Base-by-base conservation (phyloP, 345 rosid species). In the Bruguiera parviflora region DNA sequence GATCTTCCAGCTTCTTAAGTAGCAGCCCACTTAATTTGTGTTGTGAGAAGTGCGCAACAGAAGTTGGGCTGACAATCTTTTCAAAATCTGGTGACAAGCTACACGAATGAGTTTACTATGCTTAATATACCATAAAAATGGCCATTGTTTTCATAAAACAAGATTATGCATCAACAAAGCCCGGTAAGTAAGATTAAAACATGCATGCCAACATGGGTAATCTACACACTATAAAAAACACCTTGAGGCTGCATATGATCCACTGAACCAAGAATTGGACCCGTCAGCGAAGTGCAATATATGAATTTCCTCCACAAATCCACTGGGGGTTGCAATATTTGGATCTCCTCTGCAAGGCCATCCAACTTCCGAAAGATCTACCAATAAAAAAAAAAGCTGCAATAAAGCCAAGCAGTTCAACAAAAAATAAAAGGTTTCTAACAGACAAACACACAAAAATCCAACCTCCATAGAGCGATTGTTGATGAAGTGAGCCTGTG, bases 221-320 rank as follows among this genome's bases (percentile, higher is more conserved):
- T 10, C 46, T 66, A 5, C 19, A 31, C 63, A 4, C n/a, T 8
- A 67, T 8, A 24, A 58, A 61, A 58, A 32, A 71, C 81, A 91
- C 98, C 98, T 88, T 94, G 90, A 74, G 96, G 96, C 77, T 86
- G 89, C 95, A 94, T 89, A 72, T 94, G 98, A 74, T 94, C 98
- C 55, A 94, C 98, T 56, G 90, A 84, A 61, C 98, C 98, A 16
- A 91, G 89, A 46, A 88, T 68, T 64, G 87, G 79, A 83, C 98
- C 97, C 2, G 88, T 91, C 65, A 94, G 85, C 0, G 98, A 91
- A 24, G 92, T 88, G 68, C 98, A 94, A 65, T 94, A 94, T 63
- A 94, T 80, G 78, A 94, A 94, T 73, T 88, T 94, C 77, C 97
- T 89, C 97, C 98, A 94, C 56, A 82, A 72, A 69, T 94, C 87